Evolutionary conservation across 345 rosid genomes (phyloP), one percentile per base, ranked within the genome.

Genomic region (Citrus trifoliata): DNA sequence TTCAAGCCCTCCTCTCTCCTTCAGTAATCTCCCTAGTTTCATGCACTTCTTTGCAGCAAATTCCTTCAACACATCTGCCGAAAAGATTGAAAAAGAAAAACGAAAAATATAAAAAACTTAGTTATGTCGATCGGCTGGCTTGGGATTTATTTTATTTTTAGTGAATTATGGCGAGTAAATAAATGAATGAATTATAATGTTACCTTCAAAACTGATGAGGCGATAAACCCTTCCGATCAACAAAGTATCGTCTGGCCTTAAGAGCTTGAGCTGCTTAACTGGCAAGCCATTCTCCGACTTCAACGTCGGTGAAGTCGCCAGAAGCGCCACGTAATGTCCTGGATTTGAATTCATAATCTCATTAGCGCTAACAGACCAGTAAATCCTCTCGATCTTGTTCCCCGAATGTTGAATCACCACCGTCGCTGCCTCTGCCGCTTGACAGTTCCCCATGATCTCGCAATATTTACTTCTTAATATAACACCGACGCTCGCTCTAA

Each of bases 171-270:
- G 58, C 22, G 22, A 4, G 8, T 53, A 25, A 60, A 16, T 25
- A 60, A 60, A 25, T 60, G 65, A 10, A 60, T 63, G 65, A 25
- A 25, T 32, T 32, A 32, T 30, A 67, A 9, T 4, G 9, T 10
- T 73, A 81, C 97, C 98, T 89, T 95, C 90, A 71, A 93, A 95
- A 85, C 95, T 93, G 64, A 95, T 80, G 65, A 93, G 97, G 59
- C 94, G 86, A 48, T 95, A 95, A 55, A 88, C 93, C 3, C 87
- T 89, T 28, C 98, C 97, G 61, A 95, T 86, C 27, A 87, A 82
- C 73, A 95, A 66, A 59, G 97, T 89, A 63, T 91, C 97, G 1
- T 88, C 87, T 0, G 97, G 97, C 59, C 93, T 88, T 56, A 93
- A 86, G 76, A 95, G 98, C 90, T 89, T 95, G 51, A 91, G 96